phyloP scores from a whole-genome alignment of 2,329 filamentous ascomycete genomes.

The Fusarium miscanthi region DNA sequence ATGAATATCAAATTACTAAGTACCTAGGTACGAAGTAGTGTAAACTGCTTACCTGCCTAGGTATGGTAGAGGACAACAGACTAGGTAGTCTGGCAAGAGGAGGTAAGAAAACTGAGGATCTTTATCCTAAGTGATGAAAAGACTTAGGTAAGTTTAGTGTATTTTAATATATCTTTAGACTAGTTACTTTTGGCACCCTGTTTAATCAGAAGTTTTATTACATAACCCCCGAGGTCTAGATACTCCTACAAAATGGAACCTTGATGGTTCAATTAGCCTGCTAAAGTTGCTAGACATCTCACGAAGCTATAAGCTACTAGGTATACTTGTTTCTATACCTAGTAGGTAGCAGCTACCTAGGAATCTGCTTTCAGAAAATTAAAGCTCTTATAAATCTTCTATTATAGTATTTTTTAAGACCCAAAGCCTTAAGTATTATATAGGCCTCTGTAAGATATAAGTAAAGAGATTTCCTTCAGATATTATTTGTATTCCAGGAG shows the following conservation, averaged over 20 bases:
- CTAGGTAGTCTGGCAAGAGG: background rate
- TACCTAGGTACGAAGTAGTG: no score
- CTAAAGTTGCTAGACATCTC: background rate
- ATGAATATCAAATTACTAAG: background rate
- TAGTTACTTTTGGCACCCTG: background rate
- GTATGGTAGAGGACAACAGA: background rate
- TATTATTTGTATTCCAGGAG: background rate
- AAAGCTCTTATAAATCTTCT: no score
- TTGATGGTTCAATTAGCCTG: conserved; percentile 2
- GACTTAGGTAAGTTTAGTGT: background rate
- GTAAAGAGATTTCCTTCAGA: background rate
- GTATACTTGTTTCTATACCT: no score
- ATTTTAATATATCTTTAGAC: background rate
- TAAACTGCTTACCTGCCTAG: no score
- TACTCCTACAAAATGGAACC: background rate
- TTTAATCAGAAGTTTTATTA: background rate
- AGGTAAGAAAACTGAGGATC: background rate
- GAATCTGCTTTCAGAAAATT: background rate
- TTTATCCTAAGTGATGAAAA: background rate
- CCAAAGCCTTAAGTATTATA: background rate
- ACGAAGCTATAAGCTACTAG: background rate
- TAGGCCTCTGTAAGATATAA: background rate
- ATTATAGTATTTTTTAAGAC: background rate
- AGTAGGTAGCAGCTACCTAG: background rate
- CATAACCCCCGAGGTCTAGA: background rate